A percentile compares a stretch with the other conserved stretches of the same genome.
phyloP scores from a whole-genome alignment of 2,329 filamentous ascomycete species.

The Pezicula rhizophila region DNA sequence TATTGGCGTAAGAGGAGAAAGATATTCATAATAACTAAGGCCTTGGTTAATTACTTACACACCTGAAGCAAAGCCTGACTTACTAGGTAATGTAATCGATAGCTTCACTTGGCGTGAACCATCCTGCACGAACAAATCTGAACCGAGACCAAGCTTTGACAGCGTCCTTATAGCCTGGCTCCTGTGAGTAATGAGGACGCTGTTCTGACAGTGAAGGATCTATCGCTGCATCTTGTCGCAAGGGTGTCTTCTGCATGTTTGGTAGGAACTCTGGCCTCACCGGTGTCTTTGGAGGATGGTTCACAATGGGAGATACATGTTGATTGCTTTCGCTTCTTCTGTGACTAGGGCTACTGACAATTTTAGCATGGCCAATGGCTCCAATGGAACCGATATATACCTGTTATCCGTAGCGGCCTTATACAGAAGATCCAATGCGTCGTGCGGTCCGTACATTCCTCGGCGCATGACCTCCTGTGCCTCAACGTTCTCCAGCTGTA shows the following conservation, averaged over 20 bases:
- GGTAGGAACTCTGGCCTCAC: slow-evolving; percentile 10
- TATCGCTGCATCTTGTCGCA: slow-evolving; percentile 17
- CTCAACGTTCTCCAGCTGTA: slow-evolving; percentile 58
- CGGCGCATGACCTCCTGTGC: slow-evolving; percentile 58
- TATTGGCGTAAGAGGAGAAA: slow-evolving; percentile 89
- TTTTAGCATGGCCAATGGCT: slow-evolving; percentile 41
- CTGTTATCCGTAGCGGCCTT: slow-evolving; percentile 67
- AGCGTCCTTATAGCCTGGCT: slow-evolving; percentile 60
- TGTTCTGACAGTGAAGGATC: slow-evolving; percentile 22
- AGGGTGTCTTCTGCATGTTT: slow-evolving; percentile 15
- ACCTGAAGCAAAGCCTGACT: slow-evolving; percentile 23
- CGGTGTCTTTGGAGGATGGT: slow-evolving; percentile 12
- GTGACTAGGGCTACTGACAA: slow-evolving; percentile 29
- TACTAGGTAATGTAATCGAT: slow-evolving; percentile 92
- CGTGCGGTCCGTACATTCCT: slow-evolving; percentile 84
- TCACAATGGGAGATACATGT: slow-evolving; percentile 20
- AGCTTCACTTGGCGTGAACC: slow-evolving; percentile 91
- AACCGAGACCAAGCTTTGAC: slow-evolving; percentile 86
- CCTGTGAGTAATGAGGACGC: slow-evolving; percentile 27
- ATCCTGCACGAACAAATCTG: slow-evolving; percentile 91
- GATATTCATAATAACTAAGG: slow-evolving; percentile 76
- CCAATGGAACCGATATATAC: slow-evolving; percentile 34
- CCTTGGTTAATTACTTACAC: slow-evolving; percentile 9
- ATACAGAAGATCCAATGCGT: slow-evolving; percentile 85
- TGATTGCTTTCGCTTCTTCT: slow-evolving; percentile 23